Base-by-base conservation (phyloP, 768 basidiomycete genomes). In the Leccinum ochraceum region DNA sequence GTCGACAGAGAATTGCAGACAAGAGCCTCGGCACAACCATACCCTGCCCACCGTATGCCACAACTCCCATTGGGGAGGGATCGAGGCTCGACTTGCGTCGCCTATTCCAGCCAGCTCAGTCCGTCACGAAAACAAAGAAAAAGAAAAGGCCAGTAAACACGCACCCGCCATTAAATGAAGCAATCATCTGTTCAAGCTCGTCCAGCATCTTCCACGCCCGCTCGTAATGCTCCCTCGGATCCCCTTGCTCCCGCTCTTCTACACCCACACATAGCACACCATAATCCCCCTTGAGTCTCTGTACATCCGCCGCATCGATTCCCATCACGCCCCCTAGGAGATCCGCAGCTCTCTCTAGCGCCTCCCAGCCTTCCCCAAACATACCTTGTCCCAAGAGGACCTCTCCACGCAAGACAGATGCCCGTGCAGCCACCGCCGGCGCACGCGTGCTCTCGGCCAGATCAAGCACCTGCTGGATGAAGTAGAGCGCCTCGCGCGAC, bases 401-500 rank as follows among this genome's bases (percentile, higher is more conserved):
- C 63, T 95, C 91, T 3, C 83, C 89, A 56, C 85, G 83, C 65
- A 82, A 78, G 0, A 86, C 80, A 30, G 88, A 73, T 0, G 92
- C 90, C 9, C 89, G 83, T 22, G 87, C 83, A 7, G 81, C 72
- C 67, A 91, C 75, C 0, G 85, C 80, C 16, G 88, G 85, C 0
- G 88, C 83, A 61, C 86, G 87, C 11, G 94, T 71, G 6, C 88
- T 79, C 52, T 80, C 76, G 0, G 93, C 91, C 1, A 98, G 76
- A 20, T 87, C 85, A n/a, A 81, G 77, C 1, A 90, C 90, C 69
- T 94, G 89, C 44, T 88, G 80, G 0, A 88, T 80, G 69, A 94
- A 96, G 66, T 90, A 95, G 61, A 92, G 87, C 2, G 92, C 87
- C 67, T 95, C 94, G 22, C 89, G 84, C 3, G 87, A 83, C 6